phyloP scores from a whole-genome alignment of 257 asterid genomes.

The Agastache rugosa region DNA sequence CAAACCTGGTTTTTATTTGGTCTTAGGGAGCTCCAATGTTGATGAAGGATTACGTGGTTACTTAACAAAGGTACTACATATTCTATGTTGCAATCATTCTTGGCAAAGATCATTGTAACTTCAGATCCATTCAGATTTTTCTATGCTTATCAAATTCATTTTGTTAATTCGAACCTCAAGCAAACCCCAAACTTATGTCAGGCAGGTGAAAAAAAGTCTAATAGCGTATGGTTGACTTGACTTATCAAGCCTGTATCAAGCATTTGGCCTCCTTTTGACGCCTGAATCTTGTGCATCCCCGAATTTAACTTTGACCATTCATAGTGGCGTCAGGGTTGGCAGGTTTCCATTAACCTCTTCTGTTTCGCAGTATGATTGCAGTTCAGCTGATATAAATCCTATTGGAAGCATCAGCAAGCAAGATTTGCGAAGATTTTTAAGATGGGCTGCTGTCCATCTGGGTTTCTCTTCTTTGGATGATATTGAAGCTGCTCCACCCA shows the following conservation, averaged over 20 bases:
- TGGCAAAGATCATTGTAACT: constrained; percentile 9
- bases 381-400: constrained; percentile 97
- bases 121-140: neutral
- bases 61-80: constrained; percentile 74
- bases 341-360: constrained; percentile 2
- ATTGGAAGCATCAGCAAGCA: constrained; percentile 95
- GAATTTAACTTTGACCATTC: constrained; percentile 17
- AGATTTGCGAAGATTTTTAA: constrained; percentile 78
- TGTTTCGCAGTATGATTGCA: constrained; percentile 89
- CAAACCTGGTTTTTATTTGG: constrained; percentile 94
- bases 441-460: constrained; percentile 89
- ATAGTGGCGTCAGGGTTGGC: neutral
- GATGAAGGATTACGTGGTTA: constrained; percentile 96
- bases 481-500: constrained; percentile 93
- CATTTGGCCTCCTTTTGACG: no score
- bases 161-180: neutral
- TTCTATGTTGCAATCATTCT: constrained; percentile 3
- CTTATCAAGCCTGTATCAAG: neutral
- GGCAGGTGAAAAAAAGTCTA: neutral
- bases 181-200: constrained; percentile 4
- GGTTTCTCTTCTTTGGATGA: constrained; percentile 88
- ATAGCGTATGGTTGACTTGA: constrained; percentile 3
- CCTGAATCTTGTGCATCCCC: constrained; percentile 14
- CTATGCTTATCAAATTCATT: neutral
- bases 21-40: constrained; percentile 94